Conservation (phyloP, 805 yeast species). For the Candida morakotiae region DNA sequence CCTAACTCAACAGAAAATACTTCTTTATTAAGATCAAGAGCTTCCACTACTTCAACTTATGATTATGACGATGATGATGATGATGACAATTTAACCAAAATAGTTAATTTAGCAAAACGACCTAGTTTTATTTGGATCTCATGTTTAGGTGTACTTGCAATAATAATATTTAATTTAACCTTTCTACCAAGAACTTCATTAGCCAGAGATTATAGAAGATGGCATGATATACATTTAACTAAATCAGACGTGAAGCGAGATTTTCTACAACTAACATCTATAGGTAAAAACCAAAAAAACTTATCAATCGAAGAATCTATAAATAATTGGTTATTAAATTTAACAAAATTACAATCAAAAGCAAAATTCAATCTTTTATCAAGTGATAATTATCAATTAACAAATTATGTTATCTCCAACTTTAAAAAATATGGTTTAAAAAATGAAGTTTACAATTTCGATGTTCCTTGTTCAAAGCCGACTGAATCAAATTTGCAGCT, state of each 20-base stretch:
- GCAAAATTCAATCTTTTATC: conserved; percentile 19
- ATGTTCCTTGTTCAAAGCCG: conserved; percentile 18
- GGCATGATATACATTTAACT: conserved; percentile 65
- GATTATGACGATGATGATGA: conserved; percentile 3
- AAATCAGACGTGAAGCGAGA: conserved; percentile 66
- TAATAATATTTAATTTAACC: conserved; percentile 56
- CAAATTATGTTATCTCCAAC: conserved; percentile 18
- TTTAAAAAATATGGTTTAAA: conserved; percentile 27
- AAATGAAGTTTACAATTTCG: conserved; percentile 14
- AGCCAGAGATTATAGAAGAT: conserved; percentile 71
- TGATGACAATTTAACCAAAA: conserved; percentile 7
- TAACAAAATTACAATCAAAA: conserved; percentile 21
- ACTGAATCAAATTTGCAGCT: conserved; percentile 21
- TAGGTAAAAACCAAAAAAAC: conserved; percentile 16
- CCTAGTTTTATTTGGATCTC: conserved; percentile 25
- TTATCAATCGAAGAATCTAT: conserved; percentile 22
- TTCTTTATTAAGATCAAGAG: neutral
- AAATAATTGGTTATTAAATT: conserved; percentile 22
- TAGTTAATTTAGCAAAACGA: conserved; percentile 8
- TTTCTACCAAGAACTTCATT: conserved; percentile 84
- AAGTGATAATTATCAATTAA: conserved; percentile 22
- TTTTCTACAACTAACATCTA: conserved; percentile 38
- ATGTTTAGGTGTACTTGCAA: conserved; percentile 45
- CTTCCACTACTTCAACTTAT: neutral
- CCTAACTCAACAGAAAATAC: neutral